Evolutionary conservation across 2,329 filamentous ascomycete species (phyloP), one percentile per base, ranked within the genome.

Genomic region (Colletotrichum gloeosporioides): DNA sequence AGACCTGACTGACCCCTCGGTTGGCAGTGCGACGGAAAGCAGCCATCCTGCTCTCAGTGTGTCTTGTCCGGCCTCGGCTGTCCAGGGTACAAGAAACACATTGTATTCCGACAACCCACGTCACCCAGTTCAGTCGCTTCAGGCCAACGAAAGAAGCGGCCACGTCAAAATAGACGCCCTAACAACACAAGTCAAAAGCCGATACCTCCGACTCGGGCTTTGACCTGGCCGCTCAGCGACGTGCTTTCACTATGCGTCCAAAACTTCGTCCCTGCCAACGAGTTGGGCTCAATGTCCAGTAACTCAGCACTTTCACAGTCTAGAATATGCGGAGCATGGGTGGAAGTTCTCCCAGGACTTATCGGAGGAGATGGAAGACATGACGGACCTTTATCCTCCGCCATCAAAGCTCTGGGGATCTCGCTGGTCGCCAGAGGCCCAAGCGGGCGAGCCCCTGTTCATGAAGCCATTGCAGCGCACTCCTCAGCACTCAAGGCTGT

Each of bases 311-410:
- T 68, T 13, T 78, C 79, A 67, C 85, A 86, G 66, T 85, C 81
- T 29, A 81, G 82, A 12, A 82, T 86, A 61, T 87, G 85, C 71
- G 86, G 85, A 9, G 80, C 83, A 1, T 87, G 86, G 86, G 81
- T 87, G 1, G 84, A 85, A 67, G 80, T 83, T 9, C 80, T 87
- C 8, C 85, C 85, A 2, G 75, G 79, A 1, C 79, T 87, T 4
- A 10, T 64, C 18, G 61, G 31, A 5, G 78, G 80, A 3, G 63
- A 72, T 10, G 76, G 76, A 15, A 69, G 78, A 2, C 53, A 68
- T 6, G 74, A 81, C 9, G 53, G 75, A 1, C 75, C 81, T 4
- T 72, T 87, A 8, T 77, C 78, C 3, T 78, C 81, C 2, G 81
- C 85, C 3, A 80, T 86, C 68, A 81, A 80, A 63, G 82, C 85